Evolutionary conservation across 331 rosid genomes (phyloP), one percentile per base, ranked within the genome.

Genomic region (Pyracantha coccinea): DNA sequence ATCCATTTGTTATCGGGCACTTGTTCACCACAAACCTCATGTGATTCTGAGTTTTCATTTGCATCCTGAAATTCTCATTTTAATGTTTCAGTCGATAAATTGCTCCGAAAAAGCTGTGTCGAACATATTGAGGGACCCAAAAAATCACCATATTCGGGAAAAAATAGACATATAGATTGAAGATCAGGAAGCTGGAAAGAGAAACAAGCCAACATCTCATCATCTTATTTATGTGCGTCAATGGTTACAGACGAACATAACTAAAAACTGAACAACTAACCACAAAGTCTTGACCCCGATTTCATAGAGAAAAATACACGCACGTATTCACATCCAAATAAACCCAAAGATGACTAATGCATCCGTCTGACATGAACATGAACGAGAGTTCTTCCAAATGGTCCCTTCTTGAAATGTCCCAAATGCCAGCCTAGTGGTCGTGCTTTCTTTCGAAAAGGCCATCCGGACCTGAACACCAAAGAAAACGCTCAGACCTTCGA

Each of bases 401-500:
- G 62, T 16, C 9, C 58, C 71, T 57, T 67, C 25, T 32, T 28
- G 27, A 55, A 58, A 31, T 35, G 64, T 20, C 71, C 79, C 41
- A 54, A 66, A 23, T 52, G 54, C 35, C 23, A 23, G 55, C 65
- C 79, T 79, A 83, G 73, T 79, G 82, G 62, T 79, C 75, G 1
- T 73, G 13, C 77, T 85, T 86, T 11, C 0, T 2, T 78, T 87
- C 91, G 16, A 87, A 87, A 17, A 87, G 85, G 24, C 91, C 91
- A 69, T 84, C 77, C 1, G 91, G 88, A 75, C 91, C 88, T 87
- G 84, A 32, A 73, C 11, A 63, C 4, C 63, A 54, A 24, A 25
- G n/a, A 20, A 27, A 72, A n/a, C 12, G 10, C 53, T 77, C 50
- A 68, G 57, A 62, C 15, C 44, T 5, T 47, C 16, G 1, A 32